Base-by-base conservation (phyloP, 2,329 filamentous ascomycete genomes). In the Nigrograna mackinnonii region DNA sequence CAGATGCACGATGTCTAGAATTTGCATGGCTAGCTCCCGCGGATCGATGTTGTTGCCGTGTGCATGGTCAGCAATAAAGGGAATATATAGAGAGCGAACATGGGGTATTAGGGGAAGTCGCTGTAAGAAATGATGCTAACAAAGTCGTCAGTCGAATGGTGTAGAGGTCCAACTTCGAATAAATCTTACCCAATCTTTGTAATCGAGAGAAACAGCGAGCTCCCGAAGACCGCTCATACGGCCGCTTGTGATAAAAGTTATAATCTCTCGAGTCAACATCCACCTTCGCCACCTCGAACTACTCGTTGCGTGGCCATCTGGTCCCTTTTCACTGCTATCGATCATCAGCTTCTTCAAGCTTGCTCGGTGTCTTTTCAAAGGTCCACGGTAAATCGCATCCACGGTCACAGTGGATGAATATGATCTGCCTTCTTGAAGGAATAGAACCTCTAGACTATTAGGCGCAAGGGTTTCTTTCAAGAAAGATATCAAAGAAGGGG, bases 121-220 rank as follows among this genome's bases (percentile, higher is more conserved):
- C 62, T 89, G 87, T 6, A 94, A 78, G 70, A 94, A 89, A 49
- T 82, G 84, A 67, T 94, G 89, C 87, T 89, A 42, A 41, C 41
- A 24, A 20, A 22, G 19, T 5, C 37, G 52, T 48, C 44, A 44
- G 46, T 20, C 13, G 18, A 13, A 33, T 33, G 4, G 31, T 33
- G 16, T n/a, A n/a, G n/a, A 33, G 18, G 24, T 28, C 24, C 9
- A 28, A 28, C 24, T 28, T 9, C n/a, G n/a, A n/a, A n/a, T n/a
- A n/a, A n/a, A n/a, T n/a, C 82, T 74, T 75, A 89, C 86, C 88
- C 89, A 94, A 57, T 91, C 86, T 52, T 80, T 83, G 65, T 87
- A 89, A 48, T 89, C 80, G 41, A 94, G 77, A 1, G 83, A 80
- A 52, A 89, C 80, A 7, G 86, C 85, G 19, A 94, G 71, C 67